phyloP scores from a whole-genome alignment of 495 filamentous ascomycete species.

The Talaromyces ruber region DNA sequence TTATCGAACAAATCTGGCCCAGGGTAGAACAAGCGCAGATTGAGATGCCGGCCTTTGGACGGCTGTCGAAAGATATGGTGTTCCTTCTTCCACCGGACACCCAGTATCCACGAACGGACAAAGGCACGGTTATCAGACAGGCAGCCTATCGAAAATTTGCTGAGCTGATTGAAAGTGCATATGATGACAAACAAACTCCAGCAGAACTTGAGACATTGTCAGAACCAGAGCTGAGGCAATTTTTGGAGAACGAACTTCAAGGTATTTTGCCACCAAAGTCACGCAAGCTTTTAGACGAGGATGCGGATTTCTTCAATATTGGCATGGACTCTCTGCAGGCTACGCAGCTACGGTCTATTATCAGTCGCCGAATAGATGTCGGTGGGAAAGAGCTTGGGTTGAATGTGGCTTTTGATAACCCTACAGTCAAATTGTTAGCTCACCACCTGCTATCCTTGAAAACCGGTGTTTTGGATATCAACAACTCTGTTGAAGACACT shows the following conservation, averaged over 20 bases:
- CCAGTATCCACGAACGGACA: constrained; percentile 44
- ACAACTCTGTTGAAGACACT: constrained; percentile 17
- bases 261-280: not conserved
- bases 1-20: constrained; percentile 45
- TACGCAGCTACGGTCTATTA: constrained; percentile 35
- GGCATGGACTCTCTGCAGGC: constrained; percentile 49
- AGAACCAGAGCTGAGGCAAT: constrained; percentile 11
- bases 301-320: constrained; percentile 43
- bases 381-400: constrained; percentile 27
- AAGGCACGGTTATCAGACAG: constrained; percentile 47
- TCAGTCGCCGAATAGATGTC: constrained; percentile 22
- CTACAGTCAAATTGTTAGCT: constrained; percentile 27
- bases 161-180: constrained; percentile 38
- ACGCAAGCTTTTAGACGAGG: constrained; percentile 13
- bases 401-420: constrained; percentile 40
- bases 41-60: constrained; percentile 41
- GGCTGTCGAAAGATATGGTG: constrained; percentile 44
- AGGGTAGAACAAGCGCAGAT: constrained; percentile 39
- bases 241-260: constrained; percentile 5
- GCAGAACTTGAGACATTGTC: not conserved
- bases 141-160: constrained; percentile 43
- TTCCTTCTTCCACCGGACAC: constrained; percentile 33
- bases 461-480: constrained; percentile 14
- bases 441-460: constrained; percentile 17
- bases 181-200: constrained; percentile 15